Evolutionary conservation across 2,329 filamentous ascomycete species (phyloP), one percentile per base, ranked within the genome.

Genomic region (Colletotrichum chrysophilum): DNA sequence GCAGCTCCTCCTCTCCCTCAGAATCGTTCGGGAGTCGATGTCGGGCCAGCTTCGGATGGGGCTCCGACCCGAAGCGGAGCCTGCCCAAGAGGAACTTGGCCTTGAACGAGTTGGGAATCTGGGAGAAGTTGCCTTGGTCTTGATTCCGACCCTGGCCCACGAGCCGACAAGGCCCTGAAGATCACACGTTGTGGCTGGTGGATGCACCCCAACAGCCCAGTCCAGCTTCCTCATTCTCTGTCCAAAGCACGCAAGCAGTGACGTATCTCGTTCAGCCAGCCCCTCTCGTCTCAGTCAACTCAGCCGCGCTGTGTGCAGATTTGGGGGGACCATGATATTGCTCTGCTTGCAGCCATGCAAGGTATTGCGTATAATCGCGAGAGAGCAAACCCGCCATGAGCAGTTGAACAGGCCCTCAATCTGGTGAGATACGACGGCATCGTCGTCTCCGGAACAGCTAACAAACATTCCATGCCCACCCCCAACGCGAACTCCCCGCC

Each of bases 221-320:
- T n/a, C 58, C 58, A 32, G 38, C 30, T 72, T 73, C 38, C 73
- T 73, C 73, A 75, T 75, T 62, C 70, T 24, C 58, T 48, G 36
- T 73, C 48, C 7, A 21, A 30, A 76, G 64, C 74, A 76, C 74
- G 65, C 74, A 73, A 76, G 70, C 58, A 65, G 58, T 75, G 64
- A 73, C 70, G 74, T 69, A 73, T 60, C 64, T 65, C 73, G 43
- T 43, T 28, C 38, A 28, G 26, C 14, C 55, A 30, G 56, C 61
- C 69, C 72, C 55, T 66, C 24, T 34, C n/a, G 18, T 21, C n/a
- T 24, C 14, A 36, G 32, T 30, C 55, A 26, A 26, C 4, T 36
- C 10, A n/a, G 48, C 32, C 21, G 38, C 24, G 36, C 38, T 66
- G 64, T 12, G 14, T 28, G 34, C 36, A 34, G 62, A 16, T 48